phyloP scores from a whole-genome alignment of 768 basidiomycete genomes.

The Amanita pseudoporphyria region DNA sequence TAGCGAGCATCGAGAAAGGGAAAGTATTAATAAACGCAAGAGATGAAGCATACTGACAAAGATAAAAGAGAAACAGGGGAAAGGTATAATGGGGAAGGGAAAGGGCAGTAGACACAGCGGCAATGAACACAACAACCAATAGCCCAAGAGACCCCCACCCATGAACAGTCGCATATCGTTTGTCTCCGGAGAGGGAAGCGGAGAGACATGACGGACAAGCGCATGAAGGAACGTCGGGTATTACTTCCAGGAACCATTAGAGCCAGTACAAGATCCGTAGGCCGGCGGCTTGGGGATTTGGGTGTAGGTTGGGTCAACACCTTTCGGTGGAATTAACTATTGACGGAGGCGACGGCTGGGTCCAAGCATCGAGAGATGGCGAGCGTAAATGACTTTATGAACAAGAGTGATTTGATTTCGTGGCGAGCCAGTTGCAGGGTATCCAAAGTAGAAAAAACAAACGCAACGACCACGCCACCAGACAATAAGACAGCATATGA shows the following conservation, averaged over 20 bases:
- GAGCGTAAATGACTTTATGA: conserved; percentile 11
- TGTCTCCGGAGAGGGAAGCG: conserved; percentile 7
- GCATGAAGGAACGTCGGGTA: not conserved
- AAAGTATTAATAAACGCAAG: not conserved
- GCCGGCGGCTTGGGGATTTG: too few species aligned
- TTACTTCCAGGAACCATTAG: not conserved
- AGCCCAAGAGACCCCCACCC: conserved; percentile 43
- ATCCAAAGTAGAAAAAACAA: conserved; percentile 18
- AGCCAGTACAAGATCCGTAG: not conserved
- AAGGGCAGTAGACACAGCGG: conserved; percentile 18
- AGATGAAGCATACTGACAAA: not conserved
- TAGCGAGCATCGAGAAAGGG: too few species aligned
- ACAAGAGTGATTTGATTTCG: conserved; percentile 9
- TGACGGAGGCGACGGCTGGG: conserved; percentile 14
- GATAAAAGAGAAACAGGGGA: not conserved
- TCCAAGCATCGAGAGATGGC: conserved; percentile 6
- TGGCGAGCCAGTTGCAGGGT: conserved; percentile 18
- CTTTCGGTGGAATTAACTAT: conserved; percentile 4
- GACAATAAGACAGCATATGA: conserved; percentile 7
- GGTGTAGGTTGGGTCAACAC: too few species aligned
- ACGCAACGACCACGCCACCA: conserved; percentile 9
- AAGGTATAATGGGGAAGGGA: not conserved
- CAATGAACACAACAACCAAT: conserved; percentile 46
- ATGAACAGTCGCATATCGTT: conserved; percentile 15
- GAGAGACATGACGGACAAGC: conserved; percentile 7